Evolutionary conservation across 257 asterid genomes (phyloP), one percentile per base, ranked within the genome.

Genomic region (Marsdenia floribunda): DNA sequence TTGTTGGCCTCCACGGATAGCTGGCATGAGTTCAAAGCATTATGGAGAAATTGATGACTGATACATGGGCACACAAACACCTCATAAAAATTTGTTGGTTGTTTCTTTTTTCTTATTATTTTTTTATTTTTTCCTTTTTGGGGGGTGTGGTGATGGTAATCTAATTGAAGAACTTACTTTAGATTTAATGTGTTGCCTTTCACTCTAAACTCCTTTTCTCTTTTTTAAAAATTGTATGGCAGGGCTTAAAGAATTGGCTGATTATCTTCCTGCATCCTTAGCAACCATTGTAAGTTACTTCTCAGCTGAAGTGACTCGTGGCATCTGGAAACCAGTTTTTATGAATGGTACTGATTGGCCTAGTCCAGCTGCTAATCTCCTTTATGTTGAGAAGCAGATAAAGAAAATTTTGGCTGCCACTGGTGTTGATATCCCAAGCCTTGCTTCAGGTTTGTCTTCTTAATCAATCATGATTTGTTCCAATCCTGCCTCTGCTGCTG

Each of bases 261-360:
- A 94, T 88, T 89, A 85, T 80, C 97, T 94, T 81, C 99, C 99
- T 26, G 99, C 99, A 68, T 92, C 99, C 22, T 85, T 94, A 85
- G 97, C 96, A 73, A 89, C 97, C 75, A 94, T 94, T 24, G 97
- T 90, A 49, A 94, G 99, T 78, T 94, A 92, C 83, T 88, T 94
- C 85, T 94, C 99, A 14, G 99, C 99, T 76, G 98, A 94, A 87
- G 98, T 94, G 67, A 94, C 97, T 60, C 99, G 99, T 73, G 99
- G 97, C 66, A 89, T 94, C 42, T 94, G 99, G 99, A 90, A 94
- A 80, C 88, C 96, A 15, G 98, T 89, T 82, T 87, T 83, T 75
- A 94, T 94, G 99, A 94, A 94, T 71, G 99, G 99, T 72, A 90
- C 98, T 2, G 99, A 94, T 83, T 94, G 99, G 99, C 99, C 99